Evolutionary conservation across 352 stramenopile species (phyloP).

Genomic region (Pythium insidiosum): DNA sequence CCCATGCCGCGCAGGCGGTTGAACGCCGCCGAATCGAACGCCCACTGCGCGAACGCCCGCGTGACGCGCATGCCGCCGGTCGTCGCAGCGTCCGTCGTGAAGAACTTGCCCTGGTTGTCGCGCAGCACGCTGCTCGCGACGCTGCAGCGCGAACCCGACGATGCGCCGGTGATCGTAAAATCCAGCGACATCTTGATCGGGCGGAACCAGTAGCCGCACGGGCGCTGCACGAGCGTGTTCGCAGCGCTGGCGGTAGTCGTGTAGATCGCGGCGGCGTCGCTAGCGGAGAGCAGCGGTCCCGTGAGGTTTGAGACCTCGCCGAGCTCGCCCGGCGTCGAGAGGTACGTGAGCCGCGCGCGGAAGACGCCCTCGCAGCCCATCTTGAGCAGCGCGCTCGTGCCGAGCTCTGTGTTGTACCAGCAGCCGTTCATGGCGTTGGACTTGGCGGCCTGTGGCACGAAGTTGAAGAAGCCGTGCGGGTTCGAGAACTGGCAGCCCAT

Average conservation of each 20-base stretch:
- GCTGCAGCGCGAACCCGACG: constrained; percentile 12
- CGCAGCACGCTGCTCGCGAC: constrained; percentile 10
- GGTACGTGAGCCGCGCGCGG: constrained; percentile 16
- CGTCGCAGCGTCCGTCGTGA: constrained; percentile 4
- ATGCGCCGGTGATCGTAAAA: constrained; percentile 16
- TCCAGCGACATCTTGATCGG: constrained; percentile 29
- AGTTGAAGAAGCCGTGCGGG: constrained; percentile 30
- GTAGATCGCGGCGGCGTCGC: constrained; percentile 14
- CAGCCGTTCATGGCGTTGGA: constrained; percentile 29
- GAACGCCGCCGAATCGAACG: constrained; percentile 20
- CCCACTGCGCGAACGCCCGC: constrained; percentile 21
- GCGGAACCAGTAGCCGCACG: constrained; percentile 24
- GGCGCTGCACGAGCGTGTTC: constrained; percentile 10
- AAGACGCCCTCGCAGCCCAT: constrained; percentile 21
- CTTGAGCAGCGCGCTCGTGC: constrained; percentile 21
- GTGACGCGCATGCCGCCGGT: constrained; percentile 11
- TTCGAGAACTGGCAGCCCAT: constrained; percentile 28
- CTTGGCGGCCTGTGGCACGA: constrained; percentile 22
- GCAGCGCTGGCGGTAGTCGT: constrained; percentile 16
- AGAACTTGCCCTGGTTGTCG: constrained; percentile 16
- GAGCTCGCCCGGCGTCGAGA: constrained; percentile 13
- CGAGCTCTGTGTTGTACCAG: constrained; percentile 28
- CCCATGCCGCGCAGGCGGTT: constrained; percentile 22
- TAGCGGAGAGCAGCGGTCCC: constrained; percentile 12
- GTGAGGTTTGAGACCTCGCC: constrained; percentile 12